Conservation (phyloP, 805 yeast genomes). For the Candida silvatica region DNA sequence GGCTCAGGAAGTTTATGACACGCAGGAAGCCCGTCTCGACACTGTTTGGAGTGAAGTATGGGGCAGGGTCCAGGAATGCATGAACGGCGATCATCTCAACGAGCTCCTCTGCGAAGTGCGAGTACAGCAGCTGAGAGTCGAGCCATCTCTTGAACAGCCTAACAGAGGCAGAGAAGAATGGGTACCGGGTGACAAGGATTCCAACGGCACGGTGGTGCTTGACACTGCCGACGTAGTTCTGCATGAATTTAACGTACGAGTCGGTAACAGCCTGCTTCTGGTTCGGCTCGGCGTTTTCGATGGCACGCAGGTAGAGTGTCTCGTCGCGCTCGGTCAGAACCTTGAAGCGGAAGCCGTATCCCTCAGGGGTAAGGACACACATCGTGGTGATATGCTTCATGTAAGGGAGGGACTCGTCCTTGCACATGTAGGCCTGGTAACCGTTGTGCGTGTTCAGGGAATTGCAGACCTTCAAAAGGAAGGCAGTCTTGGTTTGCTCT, state of each 20-base stretch:
- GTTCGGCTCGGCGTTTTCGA: conserved; percentile 54
- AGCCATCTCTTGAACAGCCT: conserved; percentile 87
- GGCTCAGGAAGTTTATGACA: conserved; percentile 56
- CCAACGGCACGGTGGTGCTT: conserved; percentile 78
- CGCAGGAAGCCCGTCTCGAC: conserved; percentile 77
- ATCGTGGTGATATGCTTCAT: conserved; percentile 44
- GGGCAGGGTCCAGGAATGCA: conserved; percentile 81
- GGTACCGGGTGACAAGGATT: conserved; percentile 61
- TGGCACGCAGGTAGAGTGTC: conserved; percentile 60
- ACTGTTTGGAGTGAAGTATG: conserved; percentile 66
- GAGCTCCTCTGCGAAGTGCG: conserved; percentile 69
- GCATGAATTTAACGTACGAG: conserved; percentile 55
- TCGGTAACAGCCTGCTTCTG: conserved; percentile 50
- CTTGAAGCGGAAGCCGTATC: conserved; percentile 75
- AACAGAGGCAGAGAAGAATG: conserved; percentile 69
- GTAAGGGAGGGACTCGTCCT: conserved; percentile 62
- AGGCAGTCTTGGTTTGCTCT: conserved; percentile 88
- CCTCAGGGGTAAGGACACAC: conserved; percentile 76
- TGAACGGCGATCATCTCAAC: conserved; percentile 76
- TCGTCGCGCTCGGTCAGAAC: conserved; percentile 83
- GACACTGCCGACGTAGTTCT: conserved; percentile 55
- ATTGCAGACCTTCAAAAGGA: conserved; percentile 57
- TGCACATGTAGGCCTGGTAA: conserved; percentile 53
- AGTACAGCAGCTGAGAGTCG: conserved; percentile 65
- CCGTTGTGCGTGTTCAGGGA: conserved; percentile 32